Evolutionary conservation across 805 yeast species (phyloP).

Genomic region (Zygoascus flipseniorum): DNA sequence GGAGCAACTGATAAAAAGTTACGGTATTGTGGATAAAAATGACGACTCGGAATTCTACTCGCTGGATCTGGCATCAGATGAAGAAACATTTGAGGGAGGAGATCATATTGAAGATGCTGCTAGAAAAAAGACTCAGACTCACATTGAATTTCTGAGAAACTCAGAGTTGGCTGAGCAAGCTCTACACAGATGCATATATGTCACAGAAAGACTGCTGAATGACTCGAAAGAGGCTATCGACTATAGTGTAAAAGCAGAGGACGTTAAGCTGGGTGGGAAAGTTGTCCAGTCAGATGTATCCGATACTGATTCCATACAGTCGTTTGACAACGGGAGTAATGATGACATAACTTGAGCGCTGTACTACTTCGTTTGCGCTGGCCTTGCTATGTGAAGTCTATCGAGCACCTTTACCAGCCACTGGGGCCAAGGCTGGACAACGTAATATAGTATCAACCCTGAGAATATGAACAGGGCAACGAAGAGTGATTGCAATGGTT

Average conservation of each 20-base stretch:
- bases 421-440: conserved; percentile 1
- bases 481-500: conserved; percentile 26
- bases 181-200: conserved; percentile 11
- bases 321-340: not conserved
- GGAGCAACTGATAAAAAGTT: not conserved
- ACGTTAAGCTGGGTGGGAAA: conserved; percentile 8
- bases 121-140: not conserved
- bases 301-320: not conserved
- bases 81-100: not conserved
- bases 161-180: conserved; percentile 8
- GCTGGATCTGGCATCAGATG: not conserved
- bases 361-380: not conserved
- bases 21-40: not conserved
- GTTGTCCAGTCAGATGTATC: not conserved
- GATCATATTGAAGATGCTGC: conserved; percentile 1
- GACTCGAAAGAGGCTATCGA: conserved; percentile 10
- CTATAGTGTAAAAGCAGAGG: conserved; percentile 8
- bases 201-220: conserved; percentile 11
- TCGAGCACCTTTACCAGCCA: conserved; percentile 10
- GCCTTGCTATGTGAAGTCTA: not conserved
- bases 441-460: conserved; percentile 26
- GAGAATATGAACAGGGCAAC: conserved; percentile 22
- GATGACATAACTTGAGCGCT: not conserved
- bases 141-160: not conserved
- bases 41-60: not conserved